phyloP scores from a whole-genome alignment of 1,284 basidiomycete species.

The Rhodotorula mucilaginosa region DNA sequence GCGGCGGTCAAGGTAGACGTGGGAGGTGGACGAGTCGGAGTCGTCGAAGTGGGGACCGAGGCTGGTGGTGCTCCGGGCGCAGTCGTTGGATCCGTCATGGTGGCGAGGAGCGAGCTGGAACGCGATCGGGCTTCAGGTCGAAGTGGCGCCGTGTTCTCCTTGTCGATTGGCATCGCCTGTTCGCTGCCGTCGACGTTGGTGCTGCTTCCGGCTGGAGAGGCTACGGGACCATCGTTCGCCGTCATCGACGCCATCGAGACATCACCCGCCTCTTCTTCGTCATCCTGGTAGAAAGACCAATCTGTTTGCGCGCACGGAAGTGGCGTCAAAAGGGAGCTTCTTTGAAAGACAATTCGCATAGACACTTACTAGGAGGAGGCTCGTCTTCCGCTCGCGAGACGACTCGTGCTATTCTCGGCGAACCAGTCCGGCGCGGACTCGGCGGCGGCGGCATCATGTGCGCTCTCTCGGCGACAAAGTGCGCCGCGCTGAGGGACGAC shows the following conservation, averaged over 20 bases:
- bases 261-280: not conserved
- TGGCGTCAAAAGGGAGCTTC: not conserved
- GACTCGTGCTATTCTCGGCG: not conserved
- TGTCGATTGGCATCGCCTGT: slow-evolving; percentile 5
- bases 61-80: not conserved
- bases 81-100: not conserved
- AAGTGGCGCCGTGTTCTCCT: slow-evolving; percentile 15
- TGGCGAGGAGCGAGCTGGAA: slow-evolving; percentile 8
- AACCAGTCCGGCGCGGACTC: not conserved
- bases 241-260: not conserved
- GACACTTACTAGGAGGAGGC: not conserved
- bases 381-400: not conserved
- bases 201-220: too few relatives aligned
- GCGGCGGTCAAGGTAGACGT: not conserved
- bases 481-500: not conserved
- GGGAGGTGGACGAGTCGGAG: not conserved
- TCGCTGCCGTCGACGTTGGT: not conserved
- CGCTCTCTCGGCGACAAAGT: not conserved
- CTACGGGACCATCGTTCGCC: not conserved
- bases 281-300: slow-evolving; percentile 27
- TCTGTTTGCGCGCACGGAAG: not conserved
- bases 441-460: slow-evolving; percentile 8
- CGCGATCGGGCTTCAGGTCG: not conserved
- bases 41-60: not conserved
- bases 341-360: not conserved